Percentiles rank a stretch among this genome's conserved stretches.
Conservation (phyloP, 2,329 filamentous ascomycete species). For the Hortaea sp. region DNA sequence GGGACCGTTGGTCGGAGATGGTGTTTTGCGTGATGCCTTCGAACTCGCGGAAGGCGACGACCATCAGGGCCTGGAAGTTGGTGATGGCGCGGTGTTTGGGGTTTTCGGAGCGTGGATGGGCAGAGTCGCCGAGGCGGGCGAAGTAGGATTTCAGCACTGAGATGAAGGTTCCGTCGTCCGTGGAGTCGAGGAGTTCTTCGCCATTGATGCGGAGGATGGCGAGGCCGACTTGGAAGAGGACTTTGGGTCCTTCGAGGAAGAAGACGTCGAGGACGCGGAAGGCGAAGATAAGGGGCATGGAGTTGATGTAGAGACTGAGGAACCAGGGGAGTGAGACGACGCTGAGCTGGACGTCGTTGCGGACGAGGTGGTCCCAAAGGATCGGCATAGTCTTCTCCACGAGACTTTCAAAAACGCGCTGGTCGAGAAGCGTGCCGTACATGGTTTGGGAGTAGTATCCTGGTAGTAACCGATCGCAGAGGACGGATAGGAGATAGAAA, state of each 20-base stretch:
- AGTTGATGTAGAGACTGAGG: conserved; percentile 96
- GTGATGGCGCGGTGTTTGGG: conserved; percentile 89
- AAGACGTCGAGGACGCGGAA: conserved; percentile 96
- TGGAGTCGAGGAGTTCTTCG: conserved; percentile 84
- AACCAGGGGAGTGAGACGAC: conserved; percentile 98
- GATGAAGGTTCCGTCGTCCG: conserved; percentile 93
- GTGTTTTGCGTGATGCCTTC: conserved; percentile 88
- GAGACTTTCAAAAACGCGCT: conserved; percentile 92
- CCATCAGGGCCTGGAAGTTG: conserved; percentile 95
- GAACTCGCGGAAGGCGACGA: conserved; percentile 98
- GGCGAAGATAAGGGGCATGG: conserved; percentile 95
- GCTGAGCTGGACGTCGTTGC: conserved; percentile 91
- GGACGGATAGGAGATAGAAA: conserved; percentile 81
- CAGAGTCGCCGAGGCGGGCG: conserved; percentile 82
- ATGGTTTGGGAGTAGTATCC: conserved; percentile 98
- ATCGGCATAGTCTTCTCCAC: conserved; percentile 99
- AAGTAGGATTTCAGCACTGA: conserved; percentile 95
- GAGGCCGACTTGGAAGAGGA: conserved; percentile 90
- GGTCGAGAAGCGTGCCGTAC: conserved; percentile 94
- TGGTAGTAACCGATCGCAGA: conserved; percentile 86
- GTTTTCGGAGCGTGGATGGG: conserved; percentile 91
- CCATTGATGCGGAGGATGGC: conserved; percentile 97
- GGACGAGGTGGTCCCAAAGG: conserved; percentile 94
- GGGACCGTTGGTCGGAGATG: conserved; percentile 77
- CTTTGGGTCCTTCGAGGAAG: conserved; percentile 95